phyloP scores from a whole-genome alignment of 2,329 filamentous ascomycete species.

The Orbilia blumenaviensis region DNA sequence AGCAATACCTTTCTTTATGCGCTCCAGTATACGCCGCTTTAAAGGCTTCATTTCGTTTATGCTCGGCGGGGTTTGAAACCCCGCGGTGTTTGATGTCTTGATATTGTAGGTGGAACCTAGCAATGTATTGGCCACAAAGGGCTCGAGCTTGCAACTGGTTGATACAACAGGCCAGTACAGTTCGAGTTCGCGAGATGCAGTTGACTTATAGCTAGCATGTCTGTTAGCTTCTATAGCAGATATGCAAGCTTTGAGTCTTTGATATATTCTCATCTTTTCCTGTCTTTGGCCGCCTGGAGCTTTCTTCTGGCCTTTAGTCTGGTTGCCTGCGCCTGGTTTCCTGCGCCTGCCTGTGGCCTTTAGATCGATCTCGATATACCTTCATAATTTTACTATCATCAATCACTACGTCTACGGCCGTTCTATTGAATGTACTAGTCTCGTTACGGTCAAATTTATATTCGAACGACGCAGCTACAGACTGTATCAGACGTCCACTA shows the following conservation, averaged over 20 bases:
- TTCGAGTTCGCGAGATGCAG: too few species aligned
- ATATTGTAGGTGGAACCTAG: not conserved
- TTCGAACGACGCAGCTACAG: too few species aligned
- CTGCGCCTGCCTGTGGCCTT: not conserved
- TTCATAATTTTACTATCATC: not conserved
- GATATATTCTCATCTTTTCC: not conserved
- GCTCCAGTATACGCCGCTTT: not conserved
- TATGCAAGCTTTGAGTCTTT: not conserved
- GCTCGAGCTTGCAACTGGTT: not conserved
- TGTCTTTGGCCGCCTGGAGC: not conserved
- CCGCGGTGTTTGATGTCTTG: not conserved
- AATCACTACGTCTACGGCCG: not conserved
- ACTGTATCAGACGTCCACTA: not conserved
- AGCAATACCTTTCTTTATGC: not conserved
- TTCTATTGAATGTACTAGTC: not conserved
- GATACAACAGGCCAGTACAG: not conserved
- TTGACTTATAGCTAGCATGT: not conserved
- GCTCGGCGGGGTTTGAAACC: not conserved
- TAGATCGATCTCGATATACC: not conserved
- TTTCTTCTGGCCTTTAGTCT: not conserved
- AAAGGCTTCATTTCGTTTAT: not conserved
- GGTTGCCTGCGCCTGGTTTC: not conserved
- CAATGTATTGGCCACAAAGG: not conserved
- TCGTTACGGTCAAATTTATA: too few species aligned
- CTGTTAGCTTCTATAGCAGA: not conserved